A percentile compares a stretch with the other conserved stretches of the same genome.
phyloP scores from a whole-genome alignment of 31 red algal species.

The Endocladia muricata region DNA sequence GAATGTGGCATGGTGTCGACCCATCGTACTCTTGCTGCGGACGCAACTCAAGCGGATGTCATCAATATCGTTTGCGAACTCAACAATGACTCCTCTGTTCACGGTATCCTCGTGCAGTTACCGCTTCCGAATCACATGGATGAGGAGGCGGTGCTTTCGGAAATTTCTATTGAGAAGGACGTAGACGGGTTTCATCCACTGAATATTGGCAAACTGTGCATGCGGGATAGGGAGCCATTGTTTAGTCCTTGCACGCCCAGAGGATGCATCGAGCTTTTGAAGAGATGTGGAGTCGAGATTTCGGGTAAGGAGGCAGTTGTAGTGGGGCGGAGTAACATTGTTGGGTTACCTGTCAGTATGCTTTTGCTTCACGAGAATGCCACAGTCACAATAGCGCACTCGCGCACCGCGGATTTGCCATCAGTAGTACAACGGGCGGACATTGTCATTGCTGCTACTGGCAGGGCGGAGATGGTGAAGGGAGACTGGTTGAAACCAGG shows the following conservation, averaged over 20 bases:
- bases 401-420: conserved; percentile 67
- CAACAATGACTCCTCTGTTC: conserved; percentile 60
- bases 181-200: conserved; percentile 97
- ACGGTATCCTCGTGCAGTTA: conserved; percentile 95
- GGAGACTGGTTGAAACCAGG: conserved; percentile 85
- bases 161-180: conserved; percentile 82
- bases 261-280: conserved; percentile 85
- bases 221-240: conserved; percentile 53
- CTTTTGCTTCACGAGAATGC: conserved; percentile 86
- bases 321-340: conserved; percentile 91
- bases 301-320: conserved; percentile 86
- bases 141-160: conserved; percentile 54
- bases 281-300: conserved; percentile 53
- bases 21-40: conserved; percentile 26
- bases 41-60: conserved; percentile 62
- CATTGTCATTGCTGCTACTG: conserved; percentile 88
- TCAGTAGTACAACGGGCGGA: conserved; percentile 68
- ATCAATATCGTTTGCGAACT: conserved; percentile 47
- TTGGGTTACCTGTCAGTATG: conserved; percentile 82
- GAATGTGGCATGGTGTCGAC: conserved; percentile 80
- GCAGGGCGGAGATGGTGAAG: conserved; percentile 70
- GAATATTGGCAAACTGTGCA: conserved; percentile 81
- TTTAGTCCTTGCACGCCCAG: conserved; percentile 88
- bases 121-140: conserved; percentile 82
- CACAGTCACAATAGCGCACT: conserved; percentile 92